A percentile compares a stretch with the other conserved stretches of the same genome.
Conservation (phyloP, 139 green algal species). For the Nannochloris sp. region DNA sequence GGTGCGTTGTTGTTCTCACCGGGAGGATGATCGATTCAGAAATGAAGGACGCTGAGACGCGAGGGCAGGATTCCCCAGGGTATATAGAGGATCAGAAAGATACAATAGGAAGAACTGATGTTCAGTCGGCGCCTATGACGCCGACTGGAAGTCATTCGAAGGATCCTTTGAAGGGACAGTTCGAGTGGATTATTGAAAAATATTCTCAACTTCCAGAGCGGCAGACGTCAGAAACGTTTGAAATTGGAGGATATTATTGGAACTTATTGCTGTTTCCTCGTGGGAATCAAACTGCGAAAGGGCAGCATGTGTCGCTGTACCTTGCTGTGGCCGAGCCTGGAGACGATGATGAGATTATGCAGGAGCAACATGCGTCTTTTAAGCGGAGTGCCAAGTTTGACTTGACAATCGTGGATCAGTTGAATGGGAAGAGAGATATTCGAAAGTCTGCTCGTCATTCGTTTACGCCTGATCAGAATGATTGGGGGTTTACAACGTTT, state of each 20-base stretch:
- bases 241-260: constrained; percentile 69
- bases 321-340: constrained; percentile 62
- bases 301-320: neutral
- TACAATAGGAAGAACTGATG: too few species aligned
- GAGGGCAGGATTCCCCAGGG: too few species aligned
- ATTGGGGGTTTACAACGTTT: constrained; percentile 82
- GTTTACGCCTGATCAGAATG: constrained; percentile 51
- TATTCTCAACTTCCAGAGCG: constrained; percentile 12
- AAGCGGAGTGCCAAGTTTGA: constrained; percentile 65
- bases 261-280: constrained; percentile 16
- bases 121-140: too few species aligned
- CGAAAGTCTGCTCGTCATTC: constrained; percentile 62
- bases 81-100: too few species aligned
- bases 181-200: constrained; percentile 20
- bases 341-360: constrained; percentile 45
- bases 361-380: constrained; percentile 27
- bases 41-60: too few species aligned
- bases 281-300: neutral
- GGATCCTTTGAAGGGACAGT: too few species aligned
- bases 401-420: constrained; percentile 65
- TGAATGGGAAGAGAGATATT: constrained; percentile 30
- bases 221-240: constrained; percentile 57
- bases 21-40: too few species aligned
- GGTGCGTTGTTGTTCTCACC: too few species aligned
- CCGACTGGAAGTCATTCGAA: too few species aligned